Conservation (phyloP, 148 eudicot genomes). For the Vaccinium darrowii region DNA sequence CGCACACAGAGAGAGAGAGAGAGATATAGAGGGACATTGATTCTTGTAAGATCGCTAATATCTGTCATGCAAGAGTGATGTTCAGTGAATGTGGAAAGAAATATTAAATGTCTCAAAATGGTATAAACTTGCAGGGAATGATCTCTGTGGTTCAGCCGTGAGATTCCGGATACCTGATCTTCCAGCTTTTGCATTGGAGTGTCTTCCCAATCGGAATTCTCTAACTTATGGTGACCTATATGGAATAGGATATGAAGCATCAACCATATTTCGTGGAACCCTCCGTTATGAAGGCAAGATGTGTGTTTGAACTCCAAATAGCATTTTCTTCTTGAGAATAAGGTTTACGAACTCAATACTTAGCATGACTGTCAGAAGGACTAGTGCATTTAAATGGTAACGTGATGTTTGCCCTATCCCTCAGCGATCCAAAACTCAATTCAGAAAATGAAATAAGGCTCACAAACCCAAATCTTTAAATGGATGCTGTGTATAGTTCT, state of each 20-base stretch:
- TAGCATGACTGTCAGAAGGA: background rate
- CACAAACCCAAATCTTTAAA: background rate
- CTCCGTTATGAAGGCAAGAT: slow-evolving; percentile 86
- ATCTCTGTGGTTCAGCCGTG: slow-evolving; percentile 78
- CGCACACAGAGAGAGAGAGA: background rate
- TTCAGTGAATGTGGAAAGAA: background rate
- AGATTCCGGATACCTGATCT: slow-evolving; percentile 69
- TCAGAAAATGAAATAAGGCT: background rate
- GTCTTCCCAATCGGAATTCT: slow-evolving; percentile 94
- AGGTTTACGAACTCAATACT: background rate
- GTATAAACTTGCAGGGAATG: slow-evolving; percentile 59
- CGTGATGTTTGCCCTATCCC: background rate
- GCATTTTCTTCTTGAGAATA: background rate
- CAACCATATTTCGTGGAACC: slow-evolving; percentile 89
- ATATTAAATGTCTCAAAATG: background rate
- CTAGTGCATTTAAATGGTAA: background rate
- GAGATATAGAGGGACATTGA: background rate
- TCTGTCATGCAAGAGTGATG: background rate
- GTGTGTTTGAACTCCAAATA: slow-evolving; percentile 9
- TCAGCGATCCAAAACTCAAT: background rate
- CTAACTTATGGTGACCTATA: slow-evolving; percentile 82
- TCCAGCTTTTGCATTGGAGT: slow-evolving; percentile 96
- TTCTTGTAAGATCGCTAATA: background rate
- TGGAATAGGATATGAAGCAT: slow-evolving; percentile 75
- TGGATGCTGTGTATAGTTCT: background rate